Percentiles rank a stretch among this genome's conserved stretches.
These are phyloP conservation scores for Volvox carteri DNA, from an alignment of 163 green algal species.

Conservation along the genomic window DNA sequence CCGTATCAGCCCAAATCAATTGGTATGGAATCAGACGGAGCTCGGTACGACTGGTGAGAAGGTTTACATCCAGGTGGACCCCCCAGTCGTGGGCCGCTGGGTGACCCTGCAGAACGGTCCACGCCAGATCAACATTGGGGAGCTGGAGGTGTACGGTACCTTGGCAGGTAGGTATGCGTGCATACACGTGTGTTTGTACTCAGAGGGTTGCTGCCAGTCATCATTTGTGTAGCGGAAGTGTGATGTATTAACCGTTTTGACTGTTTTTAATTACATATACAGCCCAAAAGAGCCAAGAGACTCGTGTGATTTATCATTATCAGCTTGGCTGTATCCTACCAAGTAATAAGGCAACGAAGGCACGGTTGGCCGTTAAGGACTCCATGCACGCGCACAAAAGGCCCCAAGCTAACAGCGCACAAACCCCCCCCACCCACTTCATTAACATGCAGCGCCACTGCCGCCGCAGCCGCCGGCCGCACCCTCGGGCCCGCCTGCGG, in stretches of 20 bases:
- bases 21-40: not conserved
- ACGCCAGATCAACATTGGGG: not conserved
- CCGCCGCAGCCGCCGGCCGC: too few relatives aligned
- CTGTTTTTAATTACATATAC: not conserved
- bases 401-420: not conserved
- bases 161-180: not conserved
- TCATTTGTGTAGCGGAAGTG: not conserved
- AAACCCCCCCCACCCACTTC: not conserved
- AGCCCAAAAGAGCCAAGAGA: not conserved
- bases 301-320: too few relatives aligned
- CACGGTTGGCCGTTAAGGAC: not conserved
- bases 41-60: not conserved
- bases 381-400: not conserved
- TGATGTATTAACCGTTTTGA: not conserved
- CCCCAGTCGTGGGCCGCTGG: not conserved
- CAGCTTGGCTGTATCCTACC: not conserved
- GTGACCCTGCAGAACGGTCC: not conserved
- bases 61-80: not conserved
- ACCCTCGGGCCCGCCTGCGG: not conserved
- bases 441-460: not conserved
- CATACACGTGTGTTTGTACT: not conserved
- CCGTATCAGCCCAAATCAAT: not conserved
- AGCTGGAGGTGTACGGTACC: not conserved
- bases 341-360: not conserved
- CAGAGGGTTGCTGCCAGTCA: not conserved